These are phyloP conservation scores for Pichia cephalocereana DNA, from an alignment of 805 yeast species.

Conservation along the genomic window DNA sequence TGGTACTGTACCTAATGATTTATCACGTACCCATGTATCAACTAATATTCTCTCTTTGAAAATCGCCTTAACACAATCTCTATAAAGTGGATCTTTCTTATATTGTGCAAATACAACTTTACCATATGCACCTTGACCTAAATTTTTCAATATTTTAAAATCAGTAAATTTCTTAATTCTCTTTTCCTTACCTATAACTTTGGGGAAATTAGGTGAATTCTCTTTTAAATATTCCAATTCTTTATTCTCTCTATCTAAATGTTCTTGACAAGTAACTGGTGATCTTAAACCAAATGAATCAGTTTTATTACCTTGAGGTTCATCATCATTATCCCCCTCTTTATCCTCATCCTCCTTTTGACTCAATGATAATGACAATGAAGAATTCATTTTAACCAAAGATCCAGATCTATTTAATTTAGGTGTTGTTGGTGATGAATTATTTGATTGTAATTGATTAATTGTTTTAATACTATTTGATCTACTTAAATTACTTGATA, in stretches of 20 bases:
- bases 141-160: slow-evolving; percentile 58
- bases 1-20: slow-evolving; percentile 86
- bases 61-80: slow-evolving; percentile 78
- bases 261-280: slow-evolving; percentile 5
- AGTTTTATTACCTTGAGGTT: neutral
- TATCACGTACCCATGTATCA: slow-evolving; percentile 95
- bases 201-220: slow-evolving; percentile 34
- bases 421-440: slow-evolving; percentile 2
- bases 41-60: slow-evolving; percentile 88
- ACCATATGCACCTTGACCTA: slow-evolving; percentile 98
- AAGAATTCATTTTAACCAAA: neutral
- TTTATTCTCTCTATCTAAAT: slow-evolving; percentile 9
- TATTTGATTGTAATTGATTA: neutral
- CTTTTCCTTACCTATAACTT: slow-evolving; percentile 54
- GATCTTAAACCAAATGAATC: neutral
- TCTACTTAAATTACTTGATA: slow-evolving; percentile 12
- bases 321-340: neutral
- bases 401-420: slow-evolving; percentile 1
- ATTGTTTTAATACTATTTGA: slow-evolving; percentile 17
- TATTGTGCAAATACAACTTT: slow-evolving; percentile 77
- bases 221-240: slow-evolving; percentile 24
- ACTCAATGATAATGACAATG: neutral
- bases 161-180: slow-evolving; percentile 66
- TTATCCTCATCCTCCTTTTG: no score
- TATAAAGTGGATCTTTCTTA: slow-evolving; percentile 50